Evolutionary conservation across 2,329 filamentous ascomycete species (phyloP).

Genomic region (Herpomyces periplanetae): DNA sequence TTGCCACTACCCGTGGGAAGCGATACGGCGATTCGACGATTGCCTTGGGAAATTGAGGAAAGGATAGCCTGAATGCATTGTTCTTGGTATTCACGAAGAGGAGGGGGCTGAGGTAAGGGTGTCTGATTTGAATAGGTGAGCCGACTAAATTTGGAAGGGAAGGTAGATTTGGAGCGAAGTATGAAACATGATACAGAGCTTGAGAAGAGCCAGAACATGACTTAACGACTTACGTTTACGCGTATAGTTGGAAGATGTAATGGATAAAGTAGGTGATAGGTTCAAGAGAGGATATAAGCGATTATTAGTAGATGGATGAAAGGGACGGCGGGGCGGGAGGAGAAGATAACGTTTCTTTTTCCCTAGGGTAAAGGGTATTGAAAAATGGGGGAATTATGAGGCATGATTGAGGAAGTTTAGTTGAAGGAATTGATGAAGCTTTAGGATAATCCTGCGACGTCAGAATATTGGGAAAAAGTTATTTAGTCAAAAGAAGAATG

Average conservation of each 20-base stretch:
- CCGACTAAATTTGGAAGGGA: slow-evolving; percentile 1
- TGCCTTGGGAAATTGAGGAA: slow-evolving; percentile 21
- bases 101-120: slow-evolving; percentile 12
- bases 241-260: slow-evolving; percentile 10
- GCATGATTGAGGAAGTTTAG: too few relatives aligned
- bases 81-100: slow-evolving; percentile 48
- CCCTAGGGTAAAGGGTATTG: too few relatives aligned
- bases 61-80: slow-evolving; percentile 60
- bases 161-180: slow-evolving; percentile 1
- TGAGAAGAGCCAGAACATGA: slow-evolving; percentile 4
- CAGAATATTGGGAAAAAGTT: too few relatives aligned
- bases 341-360: too few relatives aligned
- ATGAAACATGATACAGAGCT: slow-evolving; percentile 4
- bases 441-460: too few relatives aligned
- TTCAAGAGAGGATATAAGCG: too few relatives aligned
- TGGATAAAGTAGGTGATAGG: slow-evolving; percentile 8
- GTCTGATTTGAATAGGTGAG: slow-evolving; percentile 3
- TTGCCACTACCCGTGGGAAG: slow-evolving; percentile 63
- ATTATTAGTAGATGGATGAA: too few relatives aligned
- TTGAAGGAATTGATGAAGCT: too few relatives aligned
- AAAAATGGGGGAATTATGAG: too few relatives aligned
- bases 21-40: slow-evolving; percentile 45
- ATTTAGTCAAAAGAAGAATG: too few relatives aligned
- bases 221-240: slow-evolving; percentile 6
- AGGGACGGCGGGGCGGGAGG: too few relatives aligned